Evolutionary conservation across 257 asterid species (phyloP), one percentile per base, ranked within the genome.

Genomic region (Gentiana straminea): DNA sequence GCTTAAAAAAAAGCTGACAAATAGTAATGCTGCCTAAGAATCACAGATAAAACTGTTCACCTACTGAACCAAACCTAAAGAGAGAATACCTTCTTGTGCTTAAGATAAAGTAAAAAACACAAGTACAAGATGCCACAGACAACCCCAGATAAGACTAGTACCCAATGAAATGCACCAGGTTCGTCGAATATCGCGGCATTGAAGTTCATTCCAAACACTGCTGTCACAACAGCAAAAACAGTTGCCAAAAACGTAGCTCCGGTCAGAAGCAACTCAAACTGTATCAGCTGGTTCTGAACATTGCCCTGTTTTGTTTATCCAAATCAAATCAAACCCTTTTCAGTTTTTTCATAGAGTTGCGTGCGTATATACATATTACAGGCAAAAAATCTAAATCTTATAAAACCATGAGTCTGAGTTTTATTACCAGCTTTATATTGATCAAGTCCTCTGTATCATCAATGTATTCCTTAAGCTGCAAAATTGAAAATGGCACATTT

Each of bases 401-500:
- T 44, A 5, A 2, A 41, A 5, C 3, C 2, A 10, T 41, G 46
- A 41, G 11, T 5, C 8, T 41, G 37, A 43, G 60, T 39, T 49
- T 39, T 49, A 41, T 68, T 83, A 92, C 99, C 86, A 88, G 89
- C 55, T 92, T 92, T 66, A 92, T 75, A 81, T 85, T 92, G 84
- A 92, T 88, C 32, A 92, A 77, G 77, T 88, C 98, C 84, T 92
- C 99, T 0, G 99, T 92, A 64, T 92, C 99, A 34, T 92, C 97
- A 35, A 92, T 92, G 53, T 92, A 92, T 69, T 92, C 99, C 75
- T 88, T 92, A 64, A 92, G 99, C 99, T 92, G 94, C 78, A 73
- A 32, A 8, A 12, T 51, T 59, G 68, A 4, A 54, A 48, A 61
- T 61, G 59, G 51, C 4, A 33, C 24, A 60, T 13, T 24, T 24